Conservation (phyloP, 2,329 filamentous ascomycete genomes). For the Botrytis elliptica region DNA sequence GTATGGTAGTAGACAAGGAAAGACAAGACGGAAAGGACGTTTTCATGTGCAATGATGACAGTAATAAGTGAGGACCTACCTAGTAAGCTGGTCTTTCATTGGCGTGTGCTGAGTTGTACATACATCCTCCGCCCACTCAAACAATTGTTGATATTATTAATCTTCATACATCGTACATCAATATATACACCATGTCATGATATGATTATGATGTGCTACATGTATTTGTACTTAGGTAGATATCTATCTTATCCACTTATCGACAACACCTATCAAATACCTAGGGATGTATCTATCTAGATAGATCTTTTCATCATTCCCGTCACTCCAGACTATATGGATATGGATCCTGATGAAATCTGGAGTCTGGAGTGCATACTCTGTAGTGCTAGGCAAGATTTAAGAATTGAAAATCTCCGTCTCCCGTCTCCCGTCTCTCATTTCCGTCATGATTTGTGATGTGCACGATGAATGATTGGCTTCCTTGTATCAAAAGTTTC, state of each 20-base stretch:
- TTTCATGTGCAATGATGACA: slow-evolving; percentile 13
- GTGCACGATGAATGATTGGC: neutral
- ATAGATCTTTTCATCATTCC: neutral
- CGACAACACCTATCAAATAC: neutral
- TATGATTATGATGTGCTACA: neutral
- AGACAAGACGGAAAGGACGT: neutral
- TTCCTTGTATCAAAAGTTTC: neutral
- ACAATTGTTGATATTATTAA: too few species aligned
- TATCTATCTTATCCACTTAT: neutral
- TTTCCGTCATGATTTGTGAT: neutral
- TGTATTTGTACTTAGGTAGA: neutral
- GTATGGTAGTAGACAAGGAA: slow-evolving; percentile 5
- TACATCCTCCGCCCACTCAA: neutral
- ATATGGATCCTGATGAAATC: neutral
- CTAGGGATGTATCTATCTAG: neutral
- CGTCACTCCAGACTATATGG: neutral
- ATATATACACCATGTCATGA: neutral
- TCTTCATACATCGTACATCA: neutral
- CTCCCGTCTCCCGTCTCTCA: neutral
- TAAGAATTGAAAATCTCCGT: neutral
- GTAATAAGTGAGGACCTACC: neutral
- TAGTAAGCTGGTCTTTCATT: neutral
- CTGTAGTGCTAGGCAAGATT: neutral
- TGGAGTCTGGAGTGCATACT: neutral
- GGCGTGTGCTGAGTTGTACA: neutral